Conservation (phyloP, 2,329 filamentous ascomycete genomes). For the Penicillium sp. region DNA sequence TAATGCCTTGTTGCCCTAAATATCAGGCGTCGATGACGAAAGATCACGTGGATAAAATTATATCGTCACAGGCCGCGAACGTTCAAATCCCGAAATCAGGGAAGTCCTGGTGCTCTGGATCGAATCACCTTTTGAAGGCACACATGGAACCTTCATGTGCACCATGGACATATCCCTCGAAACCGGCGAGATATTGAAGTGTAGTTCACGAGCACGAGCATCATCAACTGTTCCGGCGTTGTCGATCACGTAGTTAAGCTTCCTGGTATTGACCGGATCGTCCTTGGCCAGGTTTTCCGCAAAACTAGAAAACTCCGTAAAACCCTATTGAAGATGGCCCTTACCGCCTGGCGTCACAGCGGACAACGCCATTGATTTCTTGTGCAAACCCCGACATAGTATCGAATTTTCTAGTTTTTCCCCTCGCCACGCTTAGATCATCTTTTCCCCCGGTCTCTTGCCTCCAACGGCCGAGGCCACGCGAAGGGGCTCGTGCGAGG, state of each 20-base stretch:
- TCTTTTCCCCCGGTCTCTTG: neutral
- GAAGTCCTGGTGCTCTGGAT: neutral
- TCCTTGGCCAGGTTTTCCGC: neutral
- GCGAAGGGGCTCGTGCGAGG: neutral
- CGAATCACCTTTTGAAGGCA: neutral
- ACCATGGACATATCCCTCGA: neutral
- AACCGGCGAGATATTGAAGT: neutral
- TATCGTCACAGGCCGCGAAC: neutral
- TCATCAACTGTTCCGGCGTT: neutral
- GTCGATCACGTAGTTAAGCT: neutral
- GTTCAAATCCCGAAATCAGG: neutral
- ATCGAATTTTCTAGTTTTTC: neutral
- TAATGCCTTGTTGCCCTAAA: neutral
- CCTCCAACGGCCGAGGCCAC: neutral
- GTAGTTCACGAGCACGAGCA: neutral
- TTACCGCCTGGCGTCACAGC: neutral
- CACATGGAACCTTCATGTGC: neutral
- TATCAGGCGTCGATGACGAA: neutral
- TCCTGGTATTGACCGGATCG: neutral
- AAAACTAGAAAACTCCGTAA: neutral
- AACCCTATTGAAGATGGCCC: too few species aligned
- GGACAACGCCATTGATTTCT: neutral
- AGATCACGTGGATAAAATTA: neutral
- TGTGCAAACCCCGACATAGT: neutral
- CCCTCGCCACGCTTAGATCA: neutral